These are phyloP conservation scores for Boletus sp. DNA, from an alignment of 1,284 basidiomycete genomes.

Conservation along the genomic window DNA sequence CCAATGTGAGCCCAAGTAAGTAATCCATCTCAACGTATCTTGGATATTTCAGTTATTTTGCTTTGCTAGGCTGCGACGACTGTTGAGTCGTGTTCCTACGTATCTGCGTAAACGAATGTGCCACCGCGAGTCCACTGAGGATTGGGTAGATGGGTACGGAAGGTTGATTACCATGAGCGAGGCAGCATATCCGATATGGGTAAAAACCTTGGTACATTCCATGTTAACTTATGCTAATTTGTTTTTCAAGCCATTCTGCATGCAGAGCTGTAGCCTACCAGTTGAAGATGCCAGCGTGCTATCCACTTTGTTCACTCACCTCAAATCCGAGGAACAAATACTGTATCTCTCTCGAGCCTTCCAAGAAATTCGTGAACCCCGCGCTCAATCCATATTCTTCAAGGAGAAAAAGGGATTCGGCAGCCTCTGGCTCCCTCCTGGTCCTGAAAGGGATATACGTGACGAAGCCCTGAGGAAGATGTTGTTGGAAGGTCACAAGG, in stretches of 20 bases:
- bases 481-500: conserved; percentile 27
- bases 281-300: conserved; percentile 46
- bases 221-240: conserved; percentile 5
- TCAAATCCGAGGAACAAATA: conserved; percentile 42
- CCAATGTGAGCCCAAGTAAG: conserved; percentile 30
- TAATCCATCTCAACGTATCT: not conserved
- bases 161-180: conserved; percentile 48
- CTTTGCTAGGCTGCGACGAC: conserved; percentile 26
- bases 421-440: conserved; percentile 37
- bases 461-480: conserved; percentile 37
- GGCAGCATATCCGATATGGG: conserved; percentile 47
- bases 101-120: conserved; percentile 30
- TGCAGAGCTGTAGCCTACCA: conserved; percentile 35
- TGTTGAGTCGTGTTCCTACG: conserved; percentile 22
- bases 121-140: conserved; percentile 29
- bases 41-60: not conserved
- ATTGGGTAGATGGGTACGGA: conserved; percentile 38
- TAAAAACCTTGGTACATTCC: conserved; percentile 4
- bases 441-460: conserved; percentile 40
- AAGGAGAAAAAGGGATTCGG: conserved; percentile 28
- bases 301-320: conserved; percentile 43
- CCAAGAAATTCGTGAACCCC: conserved; percentile 43
- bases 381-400: conserved; percentile 25
- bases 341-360: conserved; percentile 41
- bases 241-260: conserved; percentile 32